These are phyloP conservation scores for Orbilia quercus DNA, from an alignment of 2,329 filamentous ascomycete genomes.

Conservation along the genomic window DNA sequence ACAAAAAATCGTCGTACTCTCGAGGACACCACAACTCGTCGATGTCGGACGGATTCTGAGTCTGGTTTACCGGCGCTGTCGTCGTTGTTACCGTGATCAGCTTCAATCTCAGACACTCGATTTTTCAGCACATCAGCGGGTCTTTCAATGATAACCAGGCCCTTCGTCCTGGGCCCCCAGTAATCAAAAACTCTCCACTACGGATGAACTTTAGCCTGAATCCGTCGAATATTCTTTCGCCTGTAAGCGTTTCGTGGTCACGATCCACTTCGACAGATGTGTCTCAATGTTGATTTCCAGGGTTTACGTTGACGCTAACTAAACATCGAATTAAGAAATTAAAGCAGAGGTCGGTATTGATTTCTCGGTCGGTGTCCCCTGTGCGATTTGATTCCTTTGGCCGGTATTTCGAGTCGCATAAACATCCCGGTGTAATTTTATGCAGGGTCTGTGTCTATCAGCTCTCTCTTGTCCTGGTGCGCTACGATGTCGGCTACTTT, in stretches of 20 bases:
- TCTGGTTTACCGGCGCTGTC: background rate
- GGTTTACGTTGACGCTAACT: constrained; percentile 6
- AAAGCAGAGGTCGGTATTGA: constrained; percentile 18
- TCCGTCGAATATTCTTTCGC: constrained; percentile 54
- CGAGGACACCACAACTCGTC: too few species aligned
- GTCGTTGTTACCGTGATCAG: constrained; percentile 5
- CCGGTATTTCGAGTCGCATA: constrained; percentile 38
- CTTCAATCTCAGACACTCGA: constrained; percentile 16
- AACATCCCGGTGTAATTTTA: constrained; percentile 26
- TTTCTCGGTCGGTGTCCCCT: constrained; percentile 8
- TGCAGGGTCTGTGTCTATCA: constrained; percentile 48
- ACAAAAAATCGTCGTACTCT: too few species aligned
- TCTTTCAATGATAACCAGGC: constrained; percentile 10
- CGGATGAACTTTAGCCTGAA: constrained; percentile 49
- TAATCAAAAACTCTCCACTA: constrained; percentile 30
- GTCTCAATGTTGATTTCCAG: constrained; percentile 19
- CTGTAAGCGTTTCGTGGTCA: constrained; percentile 31
- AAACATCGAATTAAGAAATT: background rate
- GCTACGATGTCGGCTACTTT: constrained; percentile 25
- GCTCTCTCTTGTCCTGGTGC: constrained; percentile 20
- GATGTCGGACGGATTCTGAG: constrained; percentile 24
- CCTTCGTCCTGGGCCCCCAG: constrained; percentile 31
- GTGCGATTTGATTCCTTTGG: constrained; percentile 18
- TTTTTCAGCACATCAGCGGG: constrained; percentile 42
- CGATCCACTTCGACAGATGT: constrained; percentile 35